phyloP scores from a whole-genome alignment of 73 alveolate genomes.

The Effrenium voratum region DNA sequence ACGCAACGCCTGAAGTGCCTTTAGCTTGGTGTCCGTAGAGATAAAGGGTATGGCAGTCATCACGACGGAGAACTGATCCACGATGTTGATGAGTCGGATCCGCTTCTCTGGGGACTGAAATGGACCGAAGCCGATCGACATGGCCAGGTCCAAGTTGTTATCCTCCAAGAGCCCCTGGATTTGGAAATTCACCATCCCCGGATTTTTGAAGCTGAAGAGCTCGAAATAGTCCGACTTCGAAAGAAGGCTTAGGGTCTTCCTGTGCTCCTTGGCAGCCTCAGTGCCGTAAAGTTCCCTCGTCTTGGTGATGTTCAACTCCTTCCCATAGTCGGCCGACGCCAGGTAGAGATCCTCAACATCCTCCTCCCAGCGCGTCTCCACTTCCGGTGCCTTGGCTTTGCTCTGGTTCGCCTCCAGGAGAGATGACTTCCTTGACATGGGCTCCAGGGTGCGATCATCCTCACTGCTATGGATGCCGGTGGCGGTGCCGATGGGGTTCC shows the following conservation, averaged over 20 bases:
- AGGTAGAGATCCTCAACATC: conserved; percentile 33
- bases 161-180: conserved; percentile 41
- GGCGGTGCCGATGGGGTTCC: conserved; percentile 56
- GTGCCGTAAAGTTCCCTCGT: conserved; percentile 11
- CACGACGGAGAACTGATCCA: conserved; percentile 45
- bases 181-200: conserved; percentile 30
- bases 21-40: conserved; percentile 38
- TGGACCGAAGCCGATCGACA: conserved; percentile 24
- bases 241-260: neutral
- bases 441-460: conserved; percentile 74
- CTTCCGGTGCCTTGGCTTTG: neutral
- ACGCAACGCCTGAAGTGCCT: conserved; percentile 19
- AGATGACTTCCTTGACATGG: conserved; percentile 5
- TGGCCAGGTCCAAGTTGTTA: conserved; percentile 34
- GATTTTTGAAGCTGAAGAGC: conserved; percentile 59
- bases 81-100: conserved; percentile 26
- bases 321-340: conserved; percentile 45
- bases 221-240: neutral
- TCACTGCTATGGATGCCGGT: conserved; percentile 11
- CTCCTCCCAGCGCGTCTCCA: conserved; percentile 6
- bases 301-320: neutral
- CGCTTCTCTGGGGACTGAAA: conserved; percentile 61
- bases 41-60: conserved; percentile 55
- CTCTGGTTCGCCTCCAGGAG: neutral
- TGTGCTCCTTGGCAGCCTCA: neutral